Percentiles rank a stretch among this genome's conserved stretches.
Evolutionary conservation across 805 yeast species (phyloP).

Genomic region (Yarrowia divulgata): DNA sequence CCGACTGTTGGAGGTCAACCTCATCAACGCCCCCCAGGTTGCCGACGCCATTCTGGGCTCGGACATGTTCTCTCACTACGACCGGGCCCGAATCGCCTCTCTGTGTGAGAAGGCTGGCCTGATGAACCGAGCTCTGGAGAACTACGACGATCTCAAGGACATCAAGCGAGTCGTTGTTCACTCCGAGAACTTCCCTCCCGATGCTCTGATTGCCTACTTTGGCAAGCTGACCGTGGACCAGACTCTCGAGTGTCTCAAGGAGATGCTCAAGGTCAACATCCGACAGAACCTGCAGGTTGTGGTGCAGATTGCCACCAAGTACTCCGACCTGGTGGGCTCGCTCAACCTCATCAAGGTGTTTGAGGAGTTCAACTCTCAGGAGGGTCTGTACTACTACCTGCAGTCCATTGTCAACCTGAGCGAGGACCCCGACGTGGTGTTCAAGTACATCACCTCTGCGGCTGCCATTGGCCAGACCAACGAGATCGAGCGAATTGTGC

Average conservation of each 20-base stretch:
- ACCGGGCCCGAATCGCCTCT: slow-evolving; percentile 88
- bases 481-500: slow-evolving; percentile 94
- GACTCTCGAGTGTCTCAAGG: slow-evolving; percentile 83
- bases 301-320: slow-evolving; percentile 95
- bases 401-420: slow-evolving; percentile 92
- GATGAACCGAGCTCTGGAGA: slow-evolving; percentile 94
- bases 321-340: slow-evolving; percentile 91
- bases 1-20: slow-evolving; percentile 87
- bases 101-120: slow-evolving; percentile 96
- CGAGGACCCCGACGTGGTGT: slow-evolving; percentile 92
- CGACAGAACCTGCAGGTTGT: slow-evolving; percentile 91
- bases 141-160: slow-evolving; percentile 92
- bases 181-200: slow-evolving; percentile 79
- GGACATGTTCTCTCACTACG: slow-evolving; percentile 94
- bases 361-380: slow-evolving; percentile 90
- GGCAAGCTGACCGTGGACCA: slow-evolving; percentile 96
- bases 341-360: slow-evolving; percentile 83
- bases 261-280: slow-evolving; percentile 78
- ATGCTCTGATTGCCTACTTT: slow-evolving; percentile 91
- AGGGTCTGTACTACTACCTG: slow-evolving; percentile 93
- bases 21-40: slow-evolving; percentile 97
- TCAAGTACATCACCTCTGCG: slow-evolving; percentile 95
- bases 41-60: slow-evolving; percentile 98
- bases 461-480: slow-evolving; percentile 86
- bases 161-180: slow-evolving; percentile 94